phyloP scores from a whole-genome alignment of 306 rosid species.

The Elaeagnus macrophylla region DNA sequence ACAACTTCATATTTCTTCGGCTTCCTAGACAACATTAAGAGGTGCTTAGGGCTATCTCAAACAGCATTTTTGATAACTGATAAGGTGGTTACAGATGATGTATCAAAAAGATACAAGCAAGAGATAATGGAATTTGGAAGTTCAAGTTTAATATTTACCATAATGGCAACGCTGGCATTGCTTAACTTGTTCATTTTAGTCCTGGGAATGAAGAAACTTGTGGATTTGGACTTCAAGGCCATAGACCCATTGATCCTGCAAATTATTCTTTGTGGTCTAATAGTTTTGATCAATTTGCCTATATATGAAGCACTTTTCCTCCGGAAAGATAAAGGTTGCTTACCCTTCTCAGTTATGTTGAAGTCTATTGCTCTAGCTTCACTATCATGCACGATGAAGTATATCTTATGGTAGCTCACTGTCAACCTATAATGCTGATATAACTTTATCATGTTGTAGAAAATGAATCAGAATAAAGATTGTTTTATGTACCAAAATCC shows the following conservation, averaged over 20 bases:
- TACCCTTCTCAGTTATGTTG: conserved; percentile 35
- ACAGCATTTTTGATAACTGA: conserved; percentile 36
- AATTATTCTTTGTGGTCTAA: conserved; percentile 24
- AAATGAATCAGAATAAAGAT: background rate
- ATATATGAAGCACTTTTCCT: conserved; percentile 50
- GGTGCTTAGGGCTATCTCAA: conserved; percentile 40
- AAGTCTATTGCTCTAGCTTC: conserved; percentile 37
- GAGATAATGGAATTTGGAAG: conserved; percentile 61
- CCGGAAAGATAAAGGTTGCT: conserved; percentile 40
- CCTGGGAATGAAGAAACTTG: conserved; percentile 28
- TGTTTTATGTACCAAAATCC: too few species aligned
- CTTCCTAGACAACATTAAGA: conserved; percentile 34
- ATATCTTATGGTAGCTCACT: conserved; percentile 1
- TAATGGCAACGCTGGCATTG: conserved; percentile 46
- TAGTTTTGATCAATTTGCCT: conserved; percentile 29
- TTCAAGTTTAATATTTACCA: conserved; percentile 28
- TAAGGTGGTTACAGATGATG: conserved; percentile 44
- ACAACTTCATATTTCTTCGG: conserved; percentile 43
- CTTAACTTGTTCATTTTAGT: conserved; percentile 35
- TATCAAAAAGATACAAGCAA: conserved; percentile 31
- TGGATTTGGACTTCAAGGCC: conserved; percentile 16
- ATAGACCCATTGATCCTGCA: conserved; percentile 20
- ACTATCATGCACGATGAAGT: conserved; percentile 21
- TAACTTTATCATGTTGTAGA: background rate
- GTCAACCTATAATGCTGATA: too few species aligned